Percentiles rank a stretch among this genome's conserved stretches.
These are phyloP conservation scores for Penicillium chermesinum DNA, from an alignment of 495 filamentous ascomycete genomes.

Conservation along the genomic window DNA sequence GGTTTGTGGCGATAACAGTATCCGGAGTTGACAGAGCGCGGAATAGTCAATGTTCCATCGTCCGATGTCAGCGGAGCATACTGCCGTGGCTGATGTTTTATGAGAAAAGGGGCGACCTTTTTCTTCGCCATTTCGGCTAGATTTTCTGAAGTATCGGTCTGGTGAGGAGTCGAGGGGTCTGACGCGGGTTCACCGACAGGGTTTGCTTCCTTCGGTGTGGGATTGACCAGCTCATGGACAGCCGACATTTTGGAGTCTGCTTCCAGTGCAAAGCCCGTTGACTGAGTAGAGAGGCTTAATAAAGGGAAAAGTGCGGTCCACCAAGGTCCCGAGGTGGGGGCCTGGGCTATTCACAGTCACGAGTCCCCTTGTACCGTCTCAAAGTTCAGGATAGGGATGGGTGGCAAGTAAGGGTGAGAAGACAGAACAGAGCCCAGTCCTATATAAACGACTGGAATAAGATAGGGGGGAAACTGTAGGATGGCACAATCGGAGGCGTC, in stretches of 20 bases:
- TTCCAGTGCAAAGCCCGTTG: neutral
- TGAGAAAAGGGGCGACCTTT: constrained; percentile 74
- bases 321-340: neutral
- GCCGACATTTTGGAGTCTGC: neutral
- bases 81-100: constrained; percentile 76
- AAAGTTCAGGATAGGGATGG: no score
- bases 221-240: neutral
- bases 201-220: neutral
- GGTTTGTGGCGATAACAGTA: constrained; percentile 96
- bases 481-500: constrained; percentile 4
- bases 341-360: neutral
- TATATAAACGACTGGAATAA: no score
- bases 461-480: neutral
- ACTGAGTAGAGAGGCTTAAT: neutral
- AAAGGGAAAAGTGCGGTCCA: neutral
- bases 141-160: constrained; percentile 21
- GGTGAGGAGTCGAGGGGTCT: constrained; percentile 17
- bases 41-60: constrained; percentile 22
- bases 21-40: constrained; percentile 62
- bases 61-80: constrained; percentile 62
- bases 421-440: no score
- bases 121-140: constrained; percentile 46
- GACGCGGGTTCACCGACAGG: constrained; percentile 19
- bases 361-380: no score
- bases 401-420: no score